phyloP scores from a whole-genome alignment of 164 flowering plant genomes.

The Vitis amurensis region DNA sequence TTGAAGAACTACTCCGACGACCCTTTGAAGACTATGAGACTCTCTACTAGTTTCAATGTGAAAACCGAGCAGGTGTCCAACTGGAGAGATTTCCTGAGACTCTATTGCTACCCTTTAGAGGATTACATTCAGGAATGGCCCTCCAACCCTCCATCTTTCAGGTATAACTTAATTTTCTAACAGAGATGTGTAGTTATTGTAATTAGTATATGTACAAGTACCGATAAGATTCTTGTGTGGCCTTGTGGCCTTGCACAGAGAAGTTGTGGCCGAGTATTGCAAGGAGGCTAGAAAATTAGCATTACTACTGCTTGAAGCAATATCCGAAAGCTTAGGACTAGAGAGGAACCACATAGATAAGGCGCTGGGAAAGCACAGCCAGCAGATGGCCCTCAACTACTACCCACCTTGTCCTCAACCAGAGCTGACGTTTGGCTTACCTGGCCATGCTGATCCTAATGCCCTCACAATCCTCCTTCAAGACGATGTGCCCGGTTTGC shows the following conservation, averaged over 20 bases:
- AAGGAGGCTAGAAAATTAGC: slow-evolving; percentile 34
- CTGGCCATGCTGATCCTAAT: slow-evolving; percentile 66
- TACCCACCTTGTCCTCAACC: slow-evolving; percentile 81
- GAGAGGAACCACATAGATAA: slow-evolving; percentile 38
- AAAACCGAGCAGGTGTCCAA: slow-evolving; percentile 54
- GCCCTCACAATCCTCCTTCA: slow-evolving; percentile 61
- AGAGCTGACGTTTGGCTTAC: slow-evolving; percentile 69
- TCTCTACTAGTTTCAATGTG: slow-evolving; percentile 68
- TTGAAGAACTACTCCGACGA: slow-evolving; percentile 60
- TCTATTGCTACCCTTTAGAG: slow-evolving; percentile 66
- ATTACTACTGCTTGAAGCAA: slow-evolving; percentile 44
- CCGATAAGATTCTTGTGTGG: no score
- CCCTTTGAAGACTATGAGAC: slow-evolving; percentile 42
- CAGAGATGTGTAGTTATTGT: no score
- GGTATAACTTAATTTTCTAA: slow-evolving; percentile 14
- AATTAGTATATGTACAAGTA: no score
- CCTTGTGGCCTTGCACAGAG: slow-evolving; percentile 21
- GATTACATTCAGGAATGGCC: slow-evolving; percentile 60
- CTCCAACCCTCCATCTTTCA: slow-evolving; percentile 52
- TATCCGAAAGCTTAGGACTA: slow-evolving; percentile 70
- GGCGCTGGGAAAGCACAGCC: slow-evolving; percentile 48
- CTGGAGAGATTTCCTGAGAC: slow-evolving; percentile 71
- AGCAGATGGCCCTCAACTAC: slow-evolving; percentile 74
- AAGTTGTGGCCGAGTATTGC: slow-evolving; percentile 44
- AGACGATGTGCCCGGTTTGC: slow-evolving; percentile 64